Evolutionary conservation across 106 monocot species (phyloP), one percentile per base, ranked within the genome.

Genomic region (Dendrobium officinale): DNA sequence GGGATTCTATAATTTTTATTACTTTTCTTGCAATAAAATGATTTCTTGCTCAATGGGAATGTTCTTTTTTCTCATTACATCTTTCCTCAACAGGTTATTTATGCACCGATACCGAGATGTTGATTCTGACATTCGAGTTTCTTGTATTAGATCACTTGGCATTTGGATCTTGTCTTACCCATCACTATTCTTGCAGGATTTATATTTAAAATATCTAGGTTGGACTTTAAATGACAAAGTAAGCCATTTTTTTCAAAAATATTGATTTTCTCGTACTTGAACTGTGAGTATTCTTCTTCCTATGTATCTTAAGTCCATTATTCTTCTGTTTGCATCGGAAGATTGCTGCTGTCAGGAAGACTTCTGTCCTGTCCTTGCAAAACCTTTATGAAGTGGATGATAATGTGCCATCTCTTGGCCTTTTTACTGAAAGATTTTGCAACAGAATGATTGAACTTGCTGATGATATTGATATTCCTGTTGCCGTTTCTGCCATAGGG

Each of bases 201-300:
- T 89, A 47, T 98, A 98, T 78, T 85, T 98, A 61, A 98, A 98
- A 70, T 98, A 98, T 82, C 94, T 98, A 79, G 98, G 98, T 1
- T 98, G 98, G 98, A 98, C 94, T 68, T 77, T 98, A 72, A 98
- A 98, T 88, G 98, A 98, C 82, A 95, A 95, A 86, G 98, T 91
- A 89, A 85, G 72, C 58, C 75, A 44, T 83, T 26, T 76, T 43
- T 27, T 20, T 31, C 33, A 27, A 43, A 75, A 43, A 37, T 37
- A 10, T 70, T 33, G 20, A 55, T 31, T 31, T 68, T 78, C 44
- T 64, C 18, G 40, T 49, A 10, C 31, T n/a, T 73, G 5, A 24
- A 47, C 49, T 76, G 9, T 76, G 59, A 16, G 33, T 42, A 8
- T 80, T 16, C 27, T 51, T 3, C 15, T 56, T 67, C 22, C 7